phyloP scores from a whole-genome alignment of 139 green algal genomes.

The Closterium sp. region DNA sequence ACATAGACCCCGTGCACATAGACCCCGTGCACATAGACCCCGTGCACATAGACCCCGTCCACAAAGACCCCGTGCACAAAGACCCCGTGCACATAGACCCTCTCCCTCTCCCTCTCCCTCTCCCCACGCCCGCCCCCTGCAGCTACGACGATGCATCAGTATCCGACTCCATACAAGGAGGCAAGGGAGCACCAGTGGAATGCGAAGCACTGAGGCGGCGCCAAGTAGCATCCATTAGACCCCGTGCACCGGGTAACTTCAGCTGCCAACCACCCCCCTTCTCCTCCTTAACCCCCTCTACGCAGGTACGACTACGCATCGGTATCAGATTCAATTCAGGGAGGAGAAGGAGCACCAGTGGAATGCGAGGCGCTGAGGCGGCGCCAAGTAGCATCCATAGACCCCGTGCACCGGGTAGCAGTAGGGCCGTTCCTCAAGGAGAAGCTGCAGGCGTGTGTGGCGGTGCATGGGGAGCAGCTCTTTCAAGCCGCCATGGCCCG shows the following conservation, averaged over 20 bases:
- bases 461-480: conserved; percentile 20
- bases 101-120: too few relatives aligned
- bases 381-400: conserved; percentile 30
- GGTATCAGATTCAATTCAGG: conserved; percentile 19
- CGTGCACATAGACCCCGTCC: too few relatives aligned
- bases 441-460: conserved; percentile 43
- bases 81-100: too few relatives aligned
- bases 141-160: conserved; percentile 25
- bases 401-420: conserved; percentile 35
- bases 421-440: conserved; percentile 30
- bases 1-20: too few relatives aligned
- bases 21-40: too few relatives aligned
- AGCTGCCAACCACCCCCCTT: too few relatives aligned
- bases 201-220: background rate
- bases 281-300: background rate
- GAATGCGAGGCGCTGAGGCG: conserved; percentile 1
- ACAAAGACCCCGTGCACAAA: too few relatives aligned
- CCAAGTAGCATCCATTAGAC: conserved; percentile 24
- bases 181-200: background rate
- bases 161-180: conserved; percentile 21
- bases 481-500: conserved; percentile 31
- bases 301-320: conserved; percentile 21
- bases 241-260: conserved; percentile 38
- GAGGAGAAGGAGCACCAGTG: background rate
- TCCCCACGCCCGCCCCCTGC: background rate